Base-by-base conservation (phyloP, 495 filamentous ascomycete genomes). In the Penicillium daleae region DNA sequence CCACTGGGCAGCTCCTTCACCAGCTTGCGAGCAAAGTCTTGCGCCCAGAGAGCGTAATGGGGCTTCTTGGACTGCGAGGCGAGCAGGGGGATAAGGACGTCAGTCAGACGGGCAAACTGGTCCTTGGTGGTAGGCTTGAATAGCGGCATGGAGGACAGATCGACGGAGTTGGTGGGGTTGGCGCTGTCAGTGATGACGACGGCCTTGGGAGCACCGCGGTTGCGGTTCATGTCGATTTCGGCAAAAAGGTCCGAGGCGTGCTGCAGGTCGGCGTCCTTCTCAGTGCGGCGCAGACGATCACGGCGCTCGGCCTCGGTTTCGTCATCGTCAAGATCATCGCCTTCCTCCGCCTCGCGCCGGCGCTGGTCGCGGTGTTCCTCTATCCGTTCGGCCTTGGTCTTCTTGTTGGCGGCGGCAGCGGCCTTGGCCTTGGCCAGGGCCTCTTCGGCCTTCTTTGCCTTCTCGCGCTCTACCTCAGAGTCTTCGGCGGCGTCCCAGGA, bases 401-500 rank as follows among this genome's bases (percentile, higher is more conserved):
- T 98, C 83, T 97, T 95, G 64, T 90, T 90, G 32, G 93, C 93
- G 44, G 91, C 90, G n/a, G 93, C 93, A 71, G 92, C 91, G 53
- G 90, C 91, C 1, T 93, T 91, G 33, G 90, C 92, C 74, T 94
- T 96, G 53, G 92, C 94, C 74, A 92, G 93, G 62, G 86, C 87
- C 69, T 92, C 93, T 9, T 86, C 92, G 17, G 87, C 92, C 77
- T 91, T 91, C 78, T 90, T 92, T 24, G 86, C 90, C 82, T 97
- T 98, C 76, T 97, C 93, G 65, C 92, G 90, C 80, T 99, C 96
- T 56, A 88, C 93, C 70, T 99, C 96, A 54, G 92, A 96, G 80
- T 99, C 96, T 70, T 97, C 95, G 60, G 91, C 95, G 42, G 92
- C 94, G 66, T 97, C 93, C 96, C 96, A 99, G 22, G 92, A 94